Evolutionary conservation across 192 early-diverging fungal species (phyloP).

Genomic region (Backusella liffmaniae): DNA sequence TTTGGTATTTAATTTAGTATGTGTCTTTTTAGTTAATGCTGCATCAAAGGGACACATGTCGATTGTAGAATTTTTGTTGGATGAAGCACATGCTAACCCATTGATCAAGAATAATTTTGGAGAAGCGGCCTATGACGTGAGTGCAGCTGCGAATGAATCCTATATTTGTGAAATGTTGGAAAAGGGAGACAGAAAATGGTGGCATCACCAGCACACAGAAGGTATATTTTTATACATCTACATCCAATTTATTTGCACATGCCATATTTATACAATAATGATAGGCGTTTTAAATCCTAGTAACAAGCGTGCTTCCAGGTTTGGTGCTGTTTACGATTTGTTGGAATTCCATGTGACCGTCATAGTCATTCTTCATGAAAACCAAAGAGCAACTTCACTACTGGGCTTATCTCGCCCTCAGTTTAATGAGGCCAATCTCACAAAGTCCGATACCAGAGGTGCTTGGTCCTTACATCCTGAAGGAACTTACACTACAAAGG

Average conservation of each 20-base stretch:
- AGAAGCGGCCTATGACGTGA: slow-evolving; percentile 76
- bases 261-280: not conserved
- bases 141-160: slow-evolving; percentile 62
- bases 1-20: too few relatives aligned
- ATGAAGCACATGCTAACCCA: slow-evolving; percentile 58
- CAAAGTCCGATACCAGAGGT: slow-evolving; percentile 53
- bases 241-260: not conserved
- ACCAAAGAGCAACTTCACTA: slow-evolving; percentile 58
- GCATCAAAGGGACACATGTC: slow-evolving; percentile 65
- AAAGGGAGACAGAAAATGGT: slow-evolving; percentile 45
- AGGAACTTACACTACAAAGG: slow-evolving; percentile 49
- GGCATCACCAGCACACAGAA: slow-evolving; percentile 20
- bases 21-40: slow-evolving; percentile 56
- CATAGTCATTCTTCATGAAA: slow-evolving; percentile 64
- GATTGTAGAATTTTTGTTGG: slow-evolving; percentile 65
- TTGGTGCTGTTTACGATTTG: slow-evolving; percentile 42
- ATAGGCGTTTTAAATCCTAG: slow-evolving; percentile 16
- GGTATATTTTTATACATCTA: not conserved
- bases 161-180: slow-evolving; percentile 69
- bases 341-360: slow-evolving; percentile 55
- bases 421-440: slow-evolving; percentile 48
- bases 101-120: slow-evolving; percentile 62
- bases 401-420: slow-evolving; percentile 50
- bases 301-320: slow-evolving; percentile 21
- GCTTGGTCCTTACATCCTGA: slow-evolving; percentile 59